Evolutionary conservation across 2,329 filamentous ascomycete species (phyloP).

Genomic region (Claviceps sorghi): DNA sequence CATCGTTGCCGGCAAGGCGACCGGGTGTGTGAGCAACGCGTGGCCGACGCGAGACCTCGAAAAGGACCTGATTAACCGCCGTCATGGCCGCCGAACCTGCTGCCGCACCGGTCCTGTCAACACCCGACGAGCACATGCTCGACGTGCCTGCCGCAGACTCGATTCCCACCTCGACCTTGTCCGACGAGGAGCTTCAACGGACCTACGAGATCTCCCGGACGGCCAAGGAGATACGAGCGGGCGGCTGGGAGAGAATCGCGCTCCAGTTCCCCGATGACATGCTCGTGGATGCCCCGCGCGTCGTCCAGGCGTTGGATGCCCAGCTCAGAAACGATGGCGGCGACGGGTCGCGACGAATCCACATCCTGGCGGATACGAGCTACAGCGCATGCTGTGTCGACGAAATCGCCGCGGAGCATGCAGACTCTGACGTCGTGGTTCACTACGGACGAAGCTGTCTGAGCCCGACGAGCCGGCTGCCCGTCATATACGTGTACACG

Average conservation of each 20-base stretch:
- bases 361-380: constrained; percentile 85
- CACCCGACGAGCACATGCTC: constrained; percentile 45
- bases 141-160: constrained; percentile 32
- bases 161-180: constrained; percentile 18
- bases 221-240: constrained; percentile 55
- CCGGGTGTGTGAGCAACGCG: neutral
- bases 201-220: constrained; percentile 82
- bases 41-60: neutral
- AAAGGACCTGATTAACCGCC: no score
- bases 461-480: constrained; percentile 73
- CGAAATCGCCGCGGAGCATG: constrained; percentile 89
- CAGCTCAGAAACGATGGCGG: constrained; percentile 12
- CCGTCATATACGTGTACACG: constrained; percentile 86
- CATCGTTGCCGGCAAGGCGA: neutral
- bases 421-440: constrained; percentile 76
- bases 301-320: constrained; percentile 43
- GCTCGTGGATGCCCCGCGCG: constrained; percentile 70
- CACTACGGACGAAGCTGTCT: constrained; percentile 90
- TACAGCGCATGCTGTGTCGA: constrained; percentile 97
- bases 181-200: constrained; percentile 54
- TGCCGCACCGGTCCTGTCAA: constrained; percentile 46
- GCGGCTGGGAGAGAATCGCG: constrained; percentile 61
- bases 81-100: constrained; percentile 33
- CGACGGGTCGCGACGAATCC: constrained; percentile 34
- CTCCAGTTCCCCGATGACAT: constrained; percentile 95